A percentile compares a stretch with the other conserved stretches of the same genome.
phyloP scores from a whole-genome alignment of 495 filamentous ascomycete genomes.

The Cladorrhinum samala region DNA sequence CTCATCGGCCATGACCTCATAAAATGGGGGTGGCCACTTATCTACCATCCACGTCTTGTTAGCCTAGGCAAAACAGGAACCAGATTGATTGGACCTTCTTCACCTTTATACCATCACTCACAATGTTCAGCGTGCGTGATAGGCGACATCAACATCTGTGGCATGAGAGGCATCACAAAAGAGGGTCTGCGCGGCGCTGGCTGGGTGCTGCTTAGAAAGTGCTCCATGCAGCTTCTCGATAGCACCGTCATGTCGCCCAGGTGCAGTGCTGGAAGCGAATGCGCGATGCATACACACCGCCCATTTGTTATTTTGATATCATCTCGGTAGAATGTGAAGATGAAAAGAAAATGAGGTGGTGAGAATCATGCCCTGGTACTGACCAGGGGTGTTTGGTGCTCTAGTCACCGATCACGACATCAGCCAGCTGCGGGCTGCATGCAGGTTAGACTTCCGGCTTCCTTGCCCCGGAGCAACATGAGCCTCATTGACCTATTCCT shows the following conservation, averaged over 20 bases:
- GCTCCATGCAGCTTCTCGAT: background rate
- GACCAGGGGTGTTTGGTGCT: background rate
- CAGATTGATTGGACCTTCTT: background rate
- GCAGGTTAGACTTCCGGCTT: too few relatives aligned
- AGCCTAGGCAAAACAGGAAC: background rate
- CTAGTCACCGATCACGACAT: background rate
- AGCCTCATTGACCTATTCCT: background rate
- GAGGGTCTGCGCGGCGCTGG: too few relatives aligned
- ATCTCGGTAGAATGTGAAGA: too few relatives aligned
- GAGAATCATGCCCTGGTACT: background rate
- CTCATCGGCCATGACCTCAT: background rate
- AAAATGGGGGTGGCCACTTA: background rate
- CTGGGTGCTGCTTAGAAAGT: too few relatives aligned
- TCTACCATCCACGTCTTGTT: background rate
- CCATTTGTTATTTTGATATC: background rate
- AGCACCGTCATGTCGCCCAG: background rate
- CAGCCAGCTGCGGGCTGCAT: background rate
- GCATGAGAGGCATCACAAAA: too few relatives aligned
- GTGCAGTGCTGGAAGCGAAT: background rate
- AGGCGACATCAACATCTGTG: too few relatives aligned
- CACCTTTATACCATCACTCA: too few relatives aligned
- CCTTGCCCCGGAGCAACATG: too few relatives aligned
- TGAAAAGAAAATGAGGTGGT: background rate
- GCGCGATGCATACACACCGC: background rate
- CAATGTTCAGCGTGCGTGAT: too few relatives aligned